Evolutionary conservation across 164 flowering plant genomes (phyloP).

Genomic region (Liquidambar formosana): DNA sequence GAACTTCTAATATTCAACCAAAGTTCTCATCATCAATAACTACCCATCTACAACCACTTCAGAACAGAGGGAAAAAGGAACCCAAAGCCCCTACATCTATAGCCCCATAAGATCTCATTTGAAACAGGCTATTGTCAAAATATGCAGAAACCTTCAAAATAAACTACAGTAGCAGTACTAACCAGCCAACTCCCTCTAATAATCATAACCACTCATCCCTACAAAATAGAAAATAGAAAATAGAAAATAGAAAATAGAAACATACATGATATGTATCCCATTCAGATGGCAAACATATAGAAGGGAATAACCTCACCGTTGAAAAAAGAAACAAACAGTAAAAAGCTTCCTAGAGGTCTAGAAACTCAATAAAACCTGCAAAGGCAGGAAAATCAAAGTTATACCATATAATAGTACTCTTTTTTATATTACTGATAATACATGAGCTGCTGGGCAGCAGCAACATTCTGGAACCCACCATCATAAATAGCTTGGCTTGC

Average conservation of each 20-base stretch:
- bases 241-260: too few relatives aligned
- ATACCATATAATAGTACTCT: neutral
- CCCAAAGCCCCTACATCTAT: too few relatives aligned
- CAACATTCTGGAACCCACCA: slow-evolving; percentile 70
- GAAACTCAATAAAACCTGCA: slow-evolving; percentile 11
- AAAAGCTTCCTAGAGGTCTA: slow-evolving; percentile 16
- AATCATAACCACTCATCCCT: slow-evolving; percentile 20
- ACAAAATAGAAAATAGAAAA: neutral
- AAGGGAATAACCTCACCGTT: slow-evolving; percentile 19
- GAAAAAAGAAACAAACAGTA: slow-evolving; percentile 3
- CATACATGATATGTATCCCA: slow-evolving; percentile 18
- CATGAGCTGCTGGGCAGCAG: slow-evolving; percentile 87
- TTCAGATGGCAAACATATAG: slow-evolving; percentile 23
- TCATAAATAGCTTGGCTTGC: slow-evolving; percentile 83
- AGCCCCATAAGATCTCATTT: too few relatives aligned
- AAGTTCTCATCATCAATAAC: too few relatives aligned
- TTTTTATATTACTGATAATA: slow-evolving; percentile 57
- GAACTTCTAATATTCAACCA: too few relatives aligned
- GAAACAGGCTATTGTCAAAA: too few relatives aligned
- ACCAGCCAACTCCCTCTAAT: slow-evolving; percentile 1
- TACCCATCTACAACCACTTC: too few relatives aligned
- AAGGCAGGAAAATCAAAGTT: slow-evolving; percentile 4
- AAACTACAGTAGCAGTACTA: too few relatives aligned
- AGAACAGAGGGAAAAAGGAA: too few relatives aligned
- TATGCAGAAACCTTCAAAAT: too few relatives aligned